phyloP scores from a whole-genome alignment of 495 filamentous ascomycete genomes.

The Cercophora samala region DNA sequence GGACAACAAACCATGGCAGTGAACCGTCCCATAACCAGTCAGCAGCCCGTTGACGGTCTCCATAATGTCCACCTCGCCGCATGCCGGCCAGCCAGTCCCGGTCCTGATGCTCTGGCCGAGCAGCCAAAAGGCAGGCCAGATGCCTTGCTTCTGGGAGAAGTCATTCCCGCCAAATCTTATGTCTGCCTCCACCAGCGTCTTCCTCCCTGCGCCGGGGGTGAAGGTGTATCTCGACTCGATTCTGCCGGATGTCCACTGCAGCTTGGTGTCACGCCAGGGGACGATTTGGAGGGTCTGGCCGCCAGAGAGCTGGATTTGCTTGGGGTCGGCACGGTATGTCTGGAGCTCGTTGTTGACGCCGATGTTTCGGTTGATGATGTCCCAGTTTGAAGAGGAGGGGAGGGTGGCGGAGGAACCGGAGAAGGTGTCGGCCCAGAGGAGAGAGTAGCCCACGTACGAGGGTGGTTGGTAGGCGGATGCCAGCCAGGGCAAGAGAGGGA shows the following conservation, averaged over 20 bases:
- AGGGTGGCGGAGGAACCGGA: slow-evolving; percentile 27
- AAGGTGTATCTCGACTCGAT: slow-evolving; percentile 47
- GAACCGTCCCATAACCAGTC: slow-evolving; percentile 46
- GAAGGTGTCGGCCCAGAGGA: slow-evolving; percentile 43
- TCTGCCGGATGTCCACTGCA: slow-evolving; percentile 47
- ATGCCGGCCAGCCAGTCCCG: slow-evolving; percentile 44
- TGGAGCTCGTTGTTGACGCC: slow-evolving; percentile 46
- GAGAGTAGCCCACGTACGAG: slow-evolving; percentile 31
- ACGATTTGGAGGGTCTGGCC: slow-evolving; percentile 45
- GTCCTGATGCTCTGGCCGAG: slow-evolving; percentile 44
- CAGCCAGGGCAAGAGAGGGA: slow-evolving; percentile 16
- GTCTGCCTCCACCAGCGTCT: slow-evolving; percentile 41
- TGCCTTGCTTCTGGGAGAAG: slow-evolving; percentile 41
- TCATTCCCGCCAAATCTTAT: slow-evolving; percentile 44
- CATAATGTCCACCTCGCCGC: slow-evolving; percentile 52
- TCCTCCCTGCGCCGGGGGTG: slow-evolving; percentile 37
- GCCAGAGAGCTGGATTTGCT: slow-evolving; percentile 44
- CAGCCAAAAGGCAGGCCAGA: slow-evolving; percentile 56
- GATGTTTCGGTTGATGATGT: slow-evolving; percentile 37
- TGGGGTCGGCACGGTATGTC: slow-evolving; percentile 36
- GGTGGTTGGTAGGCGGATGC: slow-evolving; percentile 36
- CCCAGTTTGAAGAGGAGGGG: slow-evolving; percentile 41
- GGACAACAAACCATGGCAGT: slow-evolving; percentile 36
- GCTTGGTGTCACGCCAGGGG: slow-evolving; percentile 36
- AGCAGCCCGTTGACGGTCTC: slow-evolving; percentile 47